A percentile compares a stretch with the other conserved stretches of the same genome.
Evolutionary conservation across 306 rosid species (phyloP).

Genomic region (Corylus avellana): DNA sequence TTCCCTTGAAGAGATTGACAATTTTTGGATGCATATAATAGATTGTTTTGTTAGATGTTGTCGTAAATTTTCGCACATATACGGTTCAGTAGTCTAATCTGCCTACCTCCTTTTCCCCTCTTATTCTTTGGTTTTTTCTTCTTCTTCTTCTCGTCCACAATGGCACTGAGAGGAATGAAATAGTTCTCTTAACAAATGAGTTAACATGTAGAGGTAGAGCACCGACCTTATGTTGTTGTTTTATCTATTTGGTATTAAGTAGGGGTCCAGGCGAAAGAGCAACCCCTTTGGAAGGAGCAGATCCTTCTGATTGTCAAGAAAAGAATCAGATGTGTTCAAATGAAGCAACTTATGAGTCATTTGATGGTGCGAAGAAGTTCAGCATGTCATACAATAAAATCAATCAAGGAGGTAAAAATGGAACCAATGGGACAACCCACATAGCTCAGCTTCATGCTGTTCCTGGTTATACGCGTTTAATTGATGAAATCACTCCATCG

Average conservation of each 20-base stretch:
- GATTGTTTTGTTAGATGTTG: not conserved
- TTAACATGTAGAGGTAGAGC: slow-evolving; percentile 7
- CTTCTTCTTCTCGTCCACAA: not conserved
- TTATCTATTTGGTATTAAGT: slow-evolving; percentile 23
- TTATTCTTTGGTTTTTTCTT: not conserved
- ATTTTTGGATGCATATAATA: not conserved
- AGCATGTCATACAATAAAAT: slow-evolving; percentile 68
- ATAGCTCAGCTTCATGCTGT: slow-evolving; percentile 64
- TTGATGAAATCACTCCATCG: slow-evolving; percentile 61
- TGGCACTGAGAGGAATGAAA: not conserved
- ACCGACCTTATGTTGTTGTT: slow-evolving; percentile 9
- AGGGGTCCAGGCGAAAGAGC: slow-evolving; percentile 54
- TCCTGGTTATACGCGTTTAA: slow-evolving; percentile 60
- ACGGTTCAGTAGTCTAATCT: not conserved
- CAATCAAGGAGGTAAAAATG: slow-evolving; percentile 57
- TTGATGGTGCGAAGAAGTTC: slow-evolving; percentile 49
- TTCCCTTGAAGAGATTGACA: not conserved
- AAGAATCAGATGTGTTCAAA: slow-evolving; percentile 32
- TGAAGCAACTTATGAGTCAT: slow-evolving; percentile 35
- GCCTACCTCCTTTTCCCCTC: slow-evolving; percentile 2
- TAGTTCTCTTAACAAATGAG: not conserved
- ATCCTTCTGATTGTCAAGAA: slow-evolving; percentile 31
- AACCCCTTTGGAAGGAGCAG: slow-evolving; percentile 32
- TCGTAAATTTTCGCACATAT: not conserved
- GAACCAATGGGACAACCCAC: slow-evolving; percentile 48